Evolutionary conservation across 2,329 filamentous ascomycete genomes (phyloP).

Genomic region (Pestalotiopsis sp.): DNA sequence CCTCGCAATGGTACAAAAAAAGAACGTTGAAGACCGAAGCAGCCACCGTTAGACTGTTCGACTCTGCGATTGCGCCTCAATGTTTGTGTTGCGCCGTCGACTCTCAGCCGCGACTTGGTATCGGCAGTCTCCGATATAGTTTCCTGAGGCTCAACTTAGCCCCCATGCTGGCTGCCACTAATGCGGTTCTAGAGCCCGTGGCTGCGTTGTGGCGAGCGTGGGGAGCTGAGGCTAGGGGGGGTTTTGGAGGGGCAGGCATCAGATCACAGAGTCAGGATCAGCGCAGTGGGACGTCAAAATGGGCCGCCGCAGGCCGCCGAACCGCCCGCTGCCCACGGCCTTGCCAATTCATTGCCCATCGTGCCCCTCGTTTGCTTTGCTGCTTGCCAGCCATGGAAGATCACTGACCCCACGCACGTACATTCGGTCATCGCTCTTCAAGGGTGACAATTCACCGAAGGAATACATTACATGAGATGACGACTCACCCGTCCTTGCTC

Average conservation of each 20-base stretch:
- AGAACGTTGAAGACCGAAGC: background rate
- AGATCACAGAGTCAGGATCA: background rate
- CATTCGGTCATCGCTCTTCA: background rate
- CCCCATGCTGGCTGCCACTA: background rate
- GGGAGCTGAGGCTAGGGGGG: background rate
- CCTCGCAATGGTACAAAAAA: background rate
- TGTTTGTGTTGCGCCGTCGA: background rate
- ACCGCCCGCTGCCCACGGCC: background rate
- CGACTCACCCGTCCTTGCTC: background rate
- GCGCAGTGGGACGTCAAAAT: background rate
- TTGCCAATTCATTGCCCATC: background rate
- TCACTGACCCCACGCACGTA: background rate
- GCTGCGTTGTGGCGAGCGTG: background rate
- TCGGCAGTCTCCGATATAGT: background rate
- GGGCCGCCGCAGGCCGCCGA: background rate
- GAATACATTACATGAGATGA: background rate
- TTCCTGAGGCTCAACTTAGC: conserved; percentile 5
- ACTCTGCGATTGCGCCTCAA: background rate
- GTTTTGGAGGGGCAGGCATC: background rate
- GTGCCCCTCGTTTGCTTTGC: background rate
- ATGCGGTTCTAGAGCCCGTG: background rate
- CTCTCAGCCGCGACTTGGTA: background rate
- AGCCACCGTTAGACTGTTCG: background rate
- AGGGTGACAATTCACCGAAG: background rate
- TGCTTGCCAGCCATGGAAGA: background rate